Evolutionary conservation across 768 basidiomycete species (phyloP), one percentile per base, ranked within the genome.

Genomic region (Rubroboletus pulcherrimus): DNA sequence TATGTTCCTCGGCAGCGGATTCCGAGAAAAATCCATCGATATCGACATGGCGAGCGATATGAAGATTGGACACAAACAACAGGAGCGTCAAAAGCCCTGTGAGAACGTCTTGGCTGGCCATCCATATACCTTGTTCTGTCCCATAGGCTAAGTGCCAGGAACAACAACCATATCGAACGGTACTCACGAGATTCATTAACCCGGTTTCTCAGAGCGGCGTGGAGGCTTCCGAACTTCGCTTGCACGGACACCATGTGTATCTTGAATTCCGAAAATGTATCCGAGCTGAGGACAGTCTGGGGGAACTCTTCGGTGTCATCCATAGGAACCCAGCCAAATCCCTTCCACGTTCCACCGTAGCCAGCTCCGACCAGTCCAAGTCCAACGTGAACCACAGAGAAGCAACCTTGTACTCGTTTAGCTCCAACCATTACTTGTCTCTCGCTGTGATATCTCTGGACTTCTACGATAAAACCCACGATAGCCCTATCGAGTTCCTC

Each of bases 311-410:
- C 74, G 7, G 79, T 75, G 31, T 80, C 79, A 38, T 80, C 78
- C 42, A 80, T 67, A 26, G 81, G 76, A 40, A 89, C 81, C 80
- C 86, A 94, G 34, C 93, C 93, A 60, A 91, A 90, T 12, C 91
- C 93, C 61, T 84, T 89, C 92, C 92, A 94, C 21, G 76, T 75
- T 9, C 81, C 91, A 24, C 79, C 91, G 49, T 78, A 75, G 5
- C 93, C 92, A 4, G 85, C 89, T 17, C 93, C 93, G 35, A 89
- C 80, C n/a, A 91, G 76, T 15, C 91, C 89, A 17, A 85, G 70
- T 0, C 93, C 93, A 43, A 93, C 72, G 59, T 87, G 83, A 12
- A 75, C 72, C 0, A 84, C 78, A 19, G 77, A 75, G 60, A 90
- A 84, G 14, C 79, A 79, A 8, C 85, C 89, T 30, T 78, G 74